phyloP scores from a whole-genome alignment of 1,284 basidiomycete genomes.

The Cryptococcus sp. region DNA sequence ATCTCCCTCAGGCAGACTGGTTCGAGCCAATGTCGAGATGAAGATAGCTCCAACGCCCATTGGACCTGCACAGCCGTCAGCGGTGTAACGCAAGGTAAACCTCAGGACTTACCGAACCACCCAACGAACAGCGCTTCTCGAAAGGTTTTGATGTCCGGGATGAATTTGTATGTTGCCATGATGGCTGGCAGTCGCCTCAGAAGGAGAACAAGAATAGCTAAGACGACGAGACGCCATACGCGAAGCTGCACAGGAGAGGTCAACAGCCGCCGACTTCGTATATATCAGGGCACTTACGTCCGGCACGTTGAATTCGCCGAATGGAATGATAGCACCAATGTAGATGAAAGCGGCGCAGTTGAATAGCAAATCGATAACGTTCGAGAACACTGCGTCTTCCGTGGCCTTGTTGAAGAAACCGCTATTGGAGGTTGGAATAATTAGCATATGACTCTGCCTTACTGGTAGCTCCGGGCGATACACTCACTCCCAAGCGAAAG shows the following conservation, averaged over 20 bases:
- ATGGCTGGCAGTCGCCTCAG: constrained; percentile 81
- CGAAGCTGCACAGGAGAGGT: constrained; percentile 55
- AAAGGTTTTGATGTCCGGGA: constrained; percentile 90
- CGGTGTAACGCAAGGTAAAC: neutral
- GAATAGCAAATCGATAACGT: constrained; percentile 85
- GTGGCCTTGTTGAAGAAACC: constrained; percentile 97
- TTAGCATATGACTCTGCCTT: neutral
- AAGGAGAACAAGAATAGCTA: constrained; percentile 75
- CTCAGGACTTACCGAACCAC: constrained; percentile 68
- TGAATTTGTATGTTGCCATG: constrained; percentile 78
- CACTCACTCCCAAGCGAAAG: constrained; percentile 88
- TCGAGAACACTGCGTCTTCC: constrained; percentile 91
- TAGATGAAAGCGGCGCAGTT: constrained; percentile 89
- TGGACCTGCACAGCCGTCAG: constrained; percentile 54
- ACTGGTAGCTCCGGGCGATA: too few species aligned
- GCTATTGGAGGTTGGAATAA: constrained; percentile 17
- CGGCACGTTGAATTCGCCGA: constrained; percentile 69
- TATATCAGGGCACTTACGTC: constrained; percentile 42
- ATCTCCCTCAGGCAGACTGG: constrained; percentile 61
- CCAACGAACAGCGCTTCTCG: constrained; percentile 77
- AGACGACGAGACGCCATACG: constrained; percentile 78
- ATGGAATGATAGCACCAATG: constrained; percentile 94
- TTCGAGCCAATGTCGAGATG: constrained; percentile 81
- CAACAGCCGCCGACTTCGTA: neutral
- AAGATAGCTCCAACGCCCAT: constrained; percentile 87